A percentile compares a stretch with the other conserved stretches of the same genome.
These are phyloP conservation scores for Pestalotiopsis sp. DNA, from an alignment of 2,329 filamentous ascomycete genomes.

Conservation along the genomic window DNA sequence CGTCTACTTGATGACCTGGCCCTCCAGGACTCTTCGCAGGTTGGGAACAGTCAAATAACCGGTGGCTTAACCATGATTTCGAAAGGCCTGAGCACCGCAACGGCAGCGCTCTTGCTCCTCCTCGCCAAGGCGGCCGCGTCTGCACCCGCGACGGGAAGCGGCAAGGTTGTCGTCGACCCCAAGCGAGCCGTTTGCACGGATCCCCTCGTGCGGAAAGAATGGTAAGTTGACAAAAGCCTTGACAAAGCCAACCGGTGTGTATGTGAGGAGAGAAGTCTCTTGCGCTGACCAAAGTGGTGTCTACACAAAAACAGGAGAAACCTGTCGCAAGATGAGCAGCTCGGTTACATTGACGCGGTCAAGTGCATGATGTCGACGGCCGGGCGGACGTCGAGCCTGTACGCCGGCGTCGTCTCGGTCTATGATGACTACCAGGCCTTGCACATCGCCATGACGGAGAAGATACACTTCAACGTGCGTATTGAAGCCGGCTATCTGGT, in stretches of 20 bases:
- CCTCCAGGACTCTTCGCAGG: not conserved
- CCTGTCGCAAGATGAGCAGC: conserved; percentile 23
- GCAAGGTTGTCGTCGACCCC: not conserved
- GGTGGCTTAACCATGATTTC: not conserved
- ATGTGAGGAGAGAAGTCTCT: no score
- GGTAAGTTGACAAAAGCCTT: not conserved
- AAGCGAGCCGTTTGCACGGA: not conserved
- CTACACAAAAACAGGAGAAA: conserved; percentile 7
- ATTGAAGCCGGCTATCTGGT: no score
- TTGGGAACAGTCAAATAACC: no score
- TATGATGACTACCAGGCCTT: conserved; percentile 47
- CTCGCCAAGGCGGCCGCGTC: not conserved
- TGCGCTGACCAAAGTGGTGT: not conserved
- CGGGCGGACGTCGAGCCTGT: conserved; percentile 25
- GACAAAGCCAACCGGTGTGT: not conserved
- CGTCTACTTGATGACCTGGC: not conserved
- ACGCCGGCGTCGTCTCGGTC: conserved; percentile 40
- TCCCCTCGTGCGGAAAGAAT: conserved; percentile 9
- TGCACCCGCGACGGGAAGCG: not conserved
- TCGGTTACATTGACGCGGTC: conserved; percentile 40
- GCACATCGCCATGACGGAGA: conserved; percentile 43
- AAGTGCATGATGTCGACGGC: conserved; percentile 38
- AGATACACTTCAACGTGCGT: conserved; percentile 34
- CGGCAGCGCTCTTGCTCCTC: not conserved
- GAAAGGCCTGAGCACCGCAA: not conserved